A percentile compares a stretch with the other conserved stretches of the same genome.
These are phyloP conservation scores for Alternaria dauci DNA, from an alignment of 2,329 filamentous ascomycete genomes.

Conservation along the genomic window DNA sequence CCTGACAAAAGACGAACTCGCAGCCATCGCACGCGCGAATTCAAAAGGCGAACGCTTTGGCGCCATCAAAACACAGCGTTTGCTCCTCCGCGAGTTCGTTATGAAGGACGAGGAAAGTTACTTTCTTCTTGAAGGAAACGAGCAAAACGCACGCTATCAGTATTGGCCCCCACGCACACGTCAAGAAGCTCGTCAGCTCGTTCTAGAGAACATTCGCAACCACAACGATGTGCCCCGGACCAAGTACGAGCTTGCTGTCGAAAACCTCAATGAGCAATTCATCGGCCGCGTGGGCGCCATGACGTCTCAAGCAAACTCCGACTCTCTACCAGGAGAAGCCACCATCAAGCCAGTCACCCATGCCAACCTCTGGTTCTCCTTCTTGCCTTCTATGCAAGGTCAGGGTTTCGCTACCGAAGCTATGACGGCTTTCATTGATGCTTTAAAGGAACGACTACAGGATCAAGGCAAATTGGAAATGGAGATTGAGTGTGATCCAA, in stretches of 20 bases:
- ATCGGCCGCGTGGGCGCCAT: slow-evolving; percentile 44
- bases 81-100: slow-evolving; percentile 41
- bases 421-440: slow-evolving; percentile 35
- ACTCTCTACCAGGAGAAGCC: slow-evolving; percentile 11
- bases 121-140: slow-evolving; percentile 35
- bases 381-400: slow-evolving; percentile 35
- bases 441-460: slow-evolving; percentile 20
- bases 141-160: slow-evolving; percentile 42
- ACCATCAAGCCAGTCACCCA: slow-evolving; percentile 19
- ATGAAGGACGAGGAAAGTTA: slow-evolving; percentile 30
- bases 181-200: slow-evolving; percentile 30
- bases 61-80: slow-evolving; percentile 31
- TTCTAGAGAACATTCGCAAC: slow-evolving; percentile 29
- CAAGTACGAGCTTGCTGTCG: slow-evolving; percentile 44
- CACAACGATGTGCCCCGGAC: slow-evolving; percentile 24
- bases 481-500: slow-evolving; percentile 49
- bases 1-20: slow-evolving; percentile 31
- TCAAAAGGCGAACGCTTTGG: slow-evolving; percentile 23
- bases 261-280: slow-evolving; percentile 24
- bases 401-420: slow-evolving; percentile 45
- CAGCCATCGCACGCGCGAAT: slow-evolving; percentile 28
- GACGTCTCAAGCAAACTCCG: slow-evolving; percentile 14
- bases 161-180: slow-evolving; percentile 32
- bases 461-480: slow-evolving; percentile 26
- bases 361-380: slow-evolving; percentile 44